Base-by-base conservation (phyloP, 768 basidiomycete species). In the Tulasnella sp. region DNA sequence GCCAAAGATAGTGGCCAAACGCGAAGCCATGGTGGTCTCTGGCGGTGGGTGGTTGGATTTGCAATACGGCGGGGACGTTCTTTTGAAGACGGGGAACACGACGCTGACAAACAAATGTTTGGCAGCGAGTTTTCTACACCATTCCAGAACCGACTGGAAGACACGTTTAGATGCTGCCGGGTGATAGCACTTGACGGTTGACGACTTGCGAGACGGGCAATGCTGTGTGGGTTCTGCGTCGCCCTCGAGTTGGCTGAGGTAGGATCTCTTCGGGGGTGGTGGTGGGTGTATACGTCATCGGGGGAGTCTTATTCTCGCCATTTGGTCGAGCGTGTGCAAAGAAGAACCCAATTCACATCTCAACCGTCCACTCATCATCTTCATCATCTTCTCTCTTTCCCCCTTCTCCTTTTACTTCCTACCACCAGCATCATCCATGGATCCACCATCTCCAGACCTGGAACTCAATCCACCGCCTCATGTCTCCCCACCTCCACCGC, bases 1-100 rank as follows among this genome's bases (percentile, higher is more conserved):
- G 82, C 95, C 95, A 83, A 97, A 98, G 85, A 98, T 98, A 81
- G 97, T 96, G 81, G 96, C 96, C 92, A 97, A 80, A 81, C 68
- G 78, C 24, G 79, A 76, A 21, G 80, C 80, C 80, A 80, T 80
- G 74, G 62, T 40, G 44, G 0, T 78, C 52, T 8, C 19, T 52
- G 24, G 75, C 48, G 27, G 62, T 78, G 24, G 58, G 39, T 68
- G 62, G 75, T 48, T 56, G 75, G 6, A 14, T 42, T 24, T 31
- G 56, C 38, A 40, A 77, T 68, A 14, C 24, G 62, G 6, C 16
- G 34, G 62, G 34, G 62, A 34, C 5, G 12, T 31, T 52, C 52
- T 52, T 52, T 52, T 52, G 27, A 68, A 6, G 62, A 36, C 27
- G 58, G 58, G n/a, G n/a, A 27, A 62, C 42, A 42, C 42, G 44